Conservation (phyloP, 805 yeast species). For the Pichia nanzhaoensis region DNA sequence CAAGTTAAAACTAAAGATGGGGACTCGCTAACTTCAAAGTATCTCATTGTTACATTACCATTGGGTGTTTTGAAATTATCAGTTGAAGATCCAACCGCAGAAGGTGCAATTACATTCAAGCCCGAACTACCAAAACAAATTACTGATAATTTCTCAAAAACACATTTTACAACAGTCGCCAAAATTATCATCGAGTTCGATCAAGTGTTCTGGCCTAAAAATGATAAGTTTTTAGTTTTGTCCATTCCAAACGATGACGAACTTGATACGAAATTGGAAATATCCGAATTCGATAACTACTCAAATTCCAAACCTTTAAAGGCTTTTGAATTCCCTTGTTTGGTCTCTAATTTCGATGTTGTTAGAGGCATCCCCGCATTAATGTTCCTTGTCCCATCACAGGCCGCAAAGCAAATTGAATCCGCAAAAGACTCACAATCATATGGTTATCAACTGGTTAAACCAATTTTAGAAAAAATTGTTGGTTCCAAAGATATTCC, state of each 20-base stretch:
- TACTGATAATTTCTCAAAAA: conserved; percentile 23
- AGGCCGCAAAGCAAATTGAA: conserved; percentile 42
- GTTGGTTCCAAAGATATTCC: conserved; percentile 21
- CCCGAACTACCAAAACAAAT: conserved; percentile 34
- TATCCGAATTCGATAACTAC: conserved; percentile 1
- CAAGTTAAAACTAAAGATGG: conserved; percentile 18
- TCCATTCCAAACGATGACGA: conserved; percentile 22
- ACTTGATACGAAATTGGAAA: background rate
- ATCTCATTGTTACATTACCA: conserved; percentile 45
- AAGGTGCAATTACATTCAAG: conserved; percentile 25
- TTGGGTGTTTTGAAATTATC: conserved; percentile 38
- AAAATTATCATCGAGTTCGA: conserved; percentile 43
- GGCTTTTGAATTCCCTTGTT: conserved; percentile 27
- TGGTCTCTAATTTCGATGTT: conserved; percentile 23
- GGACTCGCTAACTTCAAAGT: conserved; percentile 22
- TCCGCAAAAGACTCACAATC: conserved; percentile 25
- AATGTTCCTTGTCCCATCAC: conserved; percentile 40
- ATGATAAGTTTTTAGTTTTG: conserved; percentile 26
- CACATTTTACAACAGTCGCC: conserved; percentile 35
- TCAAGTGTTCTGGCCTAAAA: conserved; percentile 36
- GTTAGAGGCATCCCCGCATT: conserved; percentile 32
- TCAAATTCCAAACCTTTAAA: conserved; percentile 8
- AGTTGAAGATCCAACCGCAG: conserved; percentile 17
- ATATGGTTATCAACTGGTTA: conserved; percentile 36
- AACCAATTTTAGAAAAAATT: conserved; percentile 34